phyloP scores from a whole-genome alignment of 352 stramenopile species.

The Pythium scleroteichum region DNA sequence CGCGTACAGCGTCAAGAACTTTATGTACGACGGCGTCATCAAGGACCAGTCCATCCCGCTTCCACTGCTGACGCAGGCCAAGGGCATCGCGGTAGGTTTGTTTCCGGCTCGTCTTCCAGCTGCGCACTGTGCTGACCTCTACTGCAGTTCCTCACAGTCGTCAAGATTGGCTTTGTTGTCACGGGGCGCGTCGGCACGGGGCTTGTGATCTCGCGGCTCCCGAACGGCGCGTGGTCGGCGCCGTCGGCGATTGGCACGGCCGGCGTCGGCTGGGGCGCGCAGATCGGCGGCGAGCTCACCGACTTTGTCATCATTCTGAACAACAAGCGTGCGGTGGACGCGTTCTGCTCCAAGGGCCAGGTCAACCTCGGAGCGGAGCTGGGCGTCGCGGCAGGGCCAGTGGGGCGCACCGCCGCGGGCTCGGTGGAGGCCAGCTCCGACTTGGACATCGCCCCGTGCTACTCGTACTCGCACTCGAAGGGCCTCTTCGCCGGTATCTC shows the following conservation, averaged over 20 bases:
- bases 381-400: slow-evolving; percentile 81
- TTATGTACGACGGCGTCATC: slow-evolving; percentile 86
- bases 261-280: slow-evolving; percentile 88
- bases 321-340: slow-evolving; percentile 83
- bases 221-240: slow-evolving; percentile 94
- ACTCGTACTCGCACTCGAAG: slow-evolving; percentile 92
- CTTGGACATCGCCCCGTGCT: slow-evolving; percentile 85
- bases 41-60: slow-evolving; percentile 91
- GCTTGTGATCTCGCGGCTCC: slow-evolving; percentile 91
- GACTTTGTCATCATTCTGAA: slow-evolving; percentile 95
- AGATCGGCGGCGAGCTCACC: slow-evolving; percentile 92
- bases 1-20: slow-evolving; percentile 92
- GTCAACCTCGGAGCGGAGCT: slow-evolving; percentile 92
- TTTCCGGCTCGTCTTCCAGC: neutral
- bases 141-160: slow-evolving; percentile 87
- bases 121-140: neutral
- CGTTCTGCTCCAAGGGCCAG: slow-evolving; percentile 83
- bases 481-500: slow-evolving; percentile 89
- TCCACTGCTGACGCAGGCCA: slow-evolving; percentile 85
- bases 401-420: slow-evolving; percentile 87
- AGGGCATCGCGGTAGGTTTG: slow-evolving; percentile 81
- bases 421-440: slow-evolving; percentile 73
- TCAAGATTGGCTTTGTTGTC: slow-evolving; percentile 90
- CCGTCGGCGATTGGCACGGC: slow-evolving; percentile 94
- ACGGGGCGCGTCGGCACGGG: slow-evolving; percentile 89